phyloP scores from a whole-genome alignment of 2,329 filamentous ascomycete genomes.

The Botryotinia narcissicola region DNA sequence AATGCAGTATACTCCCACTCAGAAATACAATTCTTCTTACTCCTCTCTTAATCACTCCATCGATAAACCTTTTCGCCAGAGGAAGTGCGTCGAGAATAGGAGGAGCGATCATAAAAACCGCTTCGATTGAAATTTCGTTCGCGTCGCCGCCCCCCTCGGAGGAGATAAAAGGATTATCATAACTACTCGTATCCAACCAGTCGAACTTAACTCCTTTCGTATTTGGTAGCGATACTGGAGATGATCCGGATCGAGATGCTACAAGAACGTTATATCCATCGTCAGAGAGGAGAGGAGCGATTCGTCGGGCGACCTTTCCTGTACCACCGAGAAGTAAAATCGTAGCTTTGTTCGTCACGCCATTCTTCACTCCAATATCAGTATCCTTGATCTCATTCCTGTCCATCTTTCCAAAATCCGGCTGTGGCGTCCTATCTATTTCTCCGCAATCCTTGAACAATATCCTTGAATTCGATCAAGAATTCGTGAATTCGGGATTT shows the following conservation, averaged over 20 bases:
- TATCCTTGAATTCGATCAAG: neutral
- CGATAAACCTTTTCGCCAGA: constrained; percentile 44
- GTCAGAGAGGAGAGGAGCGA: constrained; percentile 40
- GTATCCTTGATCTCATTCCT: neutral
- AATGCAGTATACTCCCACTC: constrained; percentile 41
- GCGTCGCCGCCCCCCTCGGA: neutral
- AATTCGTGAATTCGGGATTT: neutral
- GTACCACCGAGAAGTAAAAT: constrained; percentile 44
- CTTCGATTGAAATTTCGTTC: constrained; percentile 31
- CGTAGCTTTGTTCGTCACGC: neutral
- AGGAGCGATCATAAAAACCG: constrained; percentile 46
- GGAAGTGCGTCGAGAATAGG: constrained; percentile 38
- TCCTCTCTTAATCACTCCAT: constrained; percentile 41
- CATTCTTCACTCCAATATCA: neutral
- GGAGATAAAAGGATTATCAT: constrained; percentile 38
- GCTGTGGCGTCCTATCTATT: neutral
- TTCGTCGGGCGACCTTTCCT: constrained; percentile 45
- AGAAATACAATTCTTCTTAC: constrained; percentile 47
- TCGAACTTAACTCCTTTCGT: constrained; percentile 42
- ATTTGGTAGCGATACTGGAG: constrained; percentile 22
- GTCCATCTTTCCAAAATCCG: neutral
- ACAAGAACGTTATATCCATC: constrained; percentile 39
- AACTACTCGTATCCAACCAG: constrained; percentile 46
- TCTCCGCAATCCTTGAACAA: neutral
- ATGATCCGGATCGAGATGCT: constrained; percentile 42